A percentile compares a stretch with the other conserved stretches of the same genome.
Evolutionary conservation across 164 flowering plant species (phyloP).

Genomic region (grape (Vitis vinifera)): DNA sequence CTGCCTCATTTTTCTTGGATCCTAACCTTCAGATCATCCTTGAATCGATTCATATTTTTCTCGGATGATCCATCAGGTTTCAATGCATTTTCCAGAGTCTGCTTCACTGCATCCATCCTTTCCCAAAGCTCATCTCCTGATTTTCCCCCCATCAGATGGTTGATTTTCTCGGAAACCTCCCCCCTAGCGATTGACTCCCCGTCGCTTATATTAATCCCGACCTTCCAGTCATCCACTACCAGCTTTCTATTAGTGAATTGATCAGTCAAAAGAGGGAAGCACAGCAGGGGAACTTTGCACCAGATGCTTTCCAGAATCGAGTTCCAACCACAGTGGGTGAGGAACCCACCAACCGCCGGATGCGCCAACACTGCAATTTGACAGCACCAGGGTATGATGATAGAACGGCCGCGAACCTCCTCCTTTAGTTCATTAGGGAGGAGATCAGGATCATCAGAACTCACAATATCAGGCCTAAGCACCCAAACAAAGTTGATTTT

Average conservation of each 20-base stretch:
- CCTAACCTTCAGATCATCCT: slow-evolving; percentile 34
- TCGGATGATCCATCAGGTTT: slow-evolving; percentile 51
- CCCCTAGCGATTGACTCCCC: slow-evolving; percentile 17
- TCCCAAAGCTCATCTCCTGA: slow-evolving; percentile 26
- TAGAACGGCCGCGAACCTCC: slow-evolving; percentile 29
- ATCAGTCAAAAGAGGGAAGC: slow-evolving; percentile 71
- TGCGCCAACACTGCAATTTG: slow-evolving; percentile 57
- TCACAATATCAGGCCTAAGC: slow-evolving; percentile 68
- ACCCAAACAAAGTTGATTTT: slow-evolving; percentile 68
- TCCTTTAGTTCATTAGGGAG: slow-evolving; percentile 49
- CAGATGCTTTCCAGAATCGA: slow-evolving; percentile 68
- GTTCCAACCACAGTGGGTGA: slow-evolving; percentile 88
- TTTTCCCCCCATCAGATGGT: slow-evolving; percentile 43
- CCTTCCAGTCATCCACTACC: slow-evolving; percentile 75
- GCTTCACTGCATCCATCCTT: slow-evolving; percentile 31
- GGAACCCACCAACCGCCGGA: slow-evolving; percentile 69
- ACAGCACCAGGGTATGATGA: slow-evolving; percentile 70
- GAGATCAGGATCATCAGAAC: slow-evolving; percentile 44
- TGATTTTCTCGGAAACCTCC: slow-evolving; percentile 47
- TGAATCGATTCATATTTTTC: slow-evolving; percentile 41
- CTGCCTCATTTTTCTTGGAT: neutral
- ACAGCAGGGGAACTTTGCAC: slow-evolving; percentile 58
- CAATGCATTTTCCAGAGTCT: slow-evolving; percentile 38
- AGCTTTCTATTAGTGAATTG: slow-evolving; percentile 78
- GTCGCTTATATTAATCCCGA: slow-evolving; percentile 50